Percentiles rank a stretch among this genome's conserved stretches.
Conservation (phyloP, 805 yeast genomes). For the Pichia insulana region DNA sequence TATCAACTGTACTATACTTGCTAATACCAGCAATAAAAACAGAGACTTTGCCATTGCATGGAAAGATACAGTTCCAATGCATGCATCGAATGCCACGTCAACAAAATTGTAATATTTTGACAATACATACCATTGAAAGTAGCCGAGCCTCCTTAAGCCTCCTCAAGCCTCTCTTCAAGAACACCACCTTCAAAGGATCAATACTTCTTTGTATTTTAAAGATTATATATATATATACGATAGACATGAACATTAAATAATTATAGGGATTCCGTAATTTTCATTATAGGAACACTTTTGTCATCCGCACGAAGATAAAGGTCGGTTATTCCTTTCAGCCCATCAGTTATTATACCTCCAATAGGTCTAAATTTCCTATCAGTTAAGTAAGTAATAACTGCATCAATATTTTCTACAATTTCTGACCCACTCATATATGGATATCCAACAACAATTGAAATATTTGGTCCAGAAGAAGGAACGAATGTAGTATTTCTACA, state of each 20-base stretch:
- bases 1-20: background rate
- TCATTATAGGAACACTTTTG: slow-evolving; percentile 26
- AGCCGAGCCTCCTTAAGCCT: too few relatives aligned
- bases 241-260: too few relatives aligned
- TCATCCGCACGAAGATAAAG: slow-evolving; percentile 33
- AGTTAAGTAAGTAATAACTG: slow-evolving; percentile 41
- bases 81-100: too few relatives aligned
- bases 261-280: background rate
- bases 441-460: slow-evolving; percentile 53
- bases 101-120: too few relatives aligned
- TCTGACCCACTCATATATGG: slow-evolving; percentile 35
- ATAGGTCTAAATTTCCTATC: slow-evolving; percentile 39
- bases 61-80: too few relatives aligned
- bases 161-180: too few relatives aligned
- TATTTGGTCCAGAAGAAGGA: slow-evolving; percentile 50
- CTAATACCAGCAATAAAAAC: background rate
- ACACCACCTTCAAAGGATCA: too few relatives aligned
- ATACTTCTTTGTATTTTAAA: too few relatives aligned
- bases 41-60: background rate
- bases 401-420: slow-evolving; percentile 44
- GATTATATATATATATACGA: too few relatives aligned
- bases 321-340: slow-evolving; percentile 36
- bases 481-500: slow-evolving; percentile 54
- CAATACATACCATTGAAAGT: too few relatives aligned
- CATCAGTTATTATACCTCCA: slow-evolving; percentile 47